phyloP scores from a whole-genome alignment of 192 early-diverging fungal genomes.

The Lobosporangium transversale region DNA sequence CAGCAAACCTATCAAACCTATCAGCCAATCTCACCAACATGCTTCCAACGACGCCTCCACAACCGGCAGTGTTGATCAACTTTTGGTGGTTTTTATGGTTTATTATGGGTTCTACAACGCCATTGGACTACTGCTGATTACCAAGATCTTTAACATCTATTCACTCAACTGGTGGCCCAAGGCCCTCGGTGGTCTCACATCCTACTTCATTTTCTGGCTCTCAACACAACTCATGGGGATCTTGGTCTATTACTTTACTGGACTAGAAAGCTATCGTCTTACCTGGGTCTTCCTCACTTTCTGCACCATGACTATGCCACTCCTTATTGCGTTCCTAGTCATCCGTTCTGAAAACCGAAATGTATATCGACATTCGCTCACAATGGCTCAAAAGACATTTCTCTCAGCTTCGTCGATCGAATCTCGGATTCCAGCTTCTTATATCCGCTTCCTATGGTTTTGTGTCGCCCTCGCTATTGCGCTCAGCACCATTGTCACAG shows the following conservation, averaged over 20 bases:
- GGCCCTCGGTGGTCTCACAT: slow-evolving; percentile 66
- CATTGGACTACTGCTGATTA: slow-evolving; percentile 74
- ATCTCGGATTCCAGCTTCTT: slow-evolving; percentile 71
- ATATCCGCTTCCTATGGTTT: slow-evolving; percentile 82
- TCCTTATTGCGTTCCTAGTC: slow-evolving; percentile 69
- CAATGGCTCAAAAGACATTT: slow-evolving; percentile 66
- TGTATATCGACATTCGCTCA: slow-evolving; percentile 58
- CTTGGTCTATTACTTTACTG: slow-evolving; percentile 63
- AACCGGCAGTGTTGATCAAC: slow-evolving; percentile 62
- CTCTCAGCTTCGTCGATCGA: slow-evolving; percentile 53
- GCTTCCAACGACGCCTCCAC: slow-evolving; percentile 24
- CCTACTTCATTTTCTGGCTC: slow-evolving; percentile 76
- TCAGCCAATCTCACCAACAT: slow-evolving; percentile 3
- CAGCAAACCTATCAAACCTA: not conserved
- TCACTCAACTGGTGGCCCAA: slow-evolving; percentile 85
- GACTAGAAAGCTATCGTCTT: slow-evolving; percentile 64
- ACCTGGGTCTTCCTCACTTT: slow-evolving; percentile 78
- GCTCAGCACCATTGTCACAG: slow-evolving; percentile 72
- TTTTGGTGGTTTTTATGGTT: slow-evolving; percentile 85
- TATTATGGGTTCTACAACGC: slow-evolving; percentile 84
- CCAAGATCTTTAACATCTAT: slow-evolving; percentile 82
- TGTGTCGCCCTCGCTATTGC: slow-evolving; percentile 74
- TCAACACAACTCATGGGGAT: slow-evolving; percentile 67
- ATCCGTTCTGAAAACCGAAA: slow-evolving; percentile 60
- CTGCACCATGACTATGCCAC: slow-evolving; percentile 77